Evolutionary conservation across 192 early-diverging fungal species (phyloP).

Genomic region (Backusella mclennaniae): DNA sequence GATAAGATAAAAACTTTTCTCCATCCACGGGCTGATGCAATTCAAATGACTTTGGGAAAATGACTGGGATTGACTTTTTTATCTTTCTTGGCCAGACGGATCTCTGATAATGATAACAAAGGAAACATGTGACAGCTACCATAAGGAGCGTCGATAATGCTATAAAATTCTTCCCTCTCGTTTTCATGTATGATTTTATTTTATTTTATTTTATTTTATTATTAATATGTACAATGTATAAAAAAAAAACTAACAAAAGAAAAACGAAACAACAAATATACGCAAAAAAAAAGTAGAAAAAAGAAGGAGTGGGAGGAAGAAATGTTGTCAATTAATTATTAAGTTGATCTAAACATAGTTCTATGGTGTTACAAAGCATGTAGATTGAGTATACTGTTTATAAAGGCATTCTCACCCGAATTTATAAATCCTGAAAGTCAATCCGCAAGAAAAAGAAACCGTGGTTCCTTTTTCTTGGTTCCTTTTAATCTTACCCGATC

Average conservation of each 20-base stretch:
- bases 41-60: constrained; percentile 23
- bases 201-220: background rate
- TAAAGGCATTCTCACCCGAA: background rate
- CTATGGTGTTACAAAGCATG: background rate
- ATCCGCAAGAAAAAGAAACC: background rate
- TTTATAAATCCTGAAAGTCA: constrained; percentile 7
- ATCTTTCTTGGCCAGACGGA: background rate
- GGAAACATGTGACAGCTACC: background rate
- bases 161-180: background rate
- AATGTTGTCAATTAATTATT: background rate
- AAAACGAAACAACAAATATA: background rate
- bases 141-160: background rate
- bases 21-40: background rate
- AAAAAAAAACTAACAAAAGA: background rate
- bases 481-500: constrained; percentile 4
- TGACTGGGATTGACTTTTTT: constrained; percentile 12
- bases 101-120: background rate
- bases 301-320: background rate
- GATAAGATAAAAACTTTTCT: constrained; percentile 40
- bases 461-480: background rate
- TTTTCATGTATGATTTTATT: background rate
- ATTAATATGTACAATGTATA: background rate
- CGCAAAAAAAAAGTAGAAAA: background rate
- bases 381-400: constrained; percentile 7
- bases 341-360: background rate